phyloP scores from a whole-genome alignment of 345 rosid genomes.

The Syzygium aromaticum region DNA sequence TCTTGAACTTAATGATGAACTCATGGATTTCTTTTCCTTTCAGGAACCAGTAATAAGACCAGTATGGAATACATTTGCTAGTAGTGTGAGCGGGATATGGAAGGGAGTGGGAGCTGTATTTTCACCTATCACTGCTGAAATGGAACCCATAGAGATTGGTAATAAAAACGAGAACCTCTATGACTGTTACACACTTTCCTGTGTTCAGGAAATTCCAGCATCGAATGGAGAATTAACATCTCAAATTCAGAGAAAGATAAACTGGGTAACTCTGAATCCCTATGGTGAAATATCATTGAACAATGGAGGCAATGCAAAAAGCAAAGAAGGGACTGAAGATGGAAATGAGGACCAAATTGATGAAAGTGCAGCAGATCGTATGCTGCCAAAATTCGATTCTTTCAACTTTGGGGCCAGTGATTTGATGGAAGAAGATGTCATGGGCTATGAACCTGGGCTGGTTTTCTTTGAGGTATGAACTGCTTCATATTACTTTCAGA shows the following conservation, averaged over 20 bases:
- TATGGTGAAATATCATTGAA: conserved; percentile 44
- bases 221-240: conserved; percentile 26
- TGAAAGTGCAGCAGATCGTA: conserved; percentile 7
- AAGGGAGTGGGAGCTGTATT: conserved; percentile 91
- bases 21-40: neutral
- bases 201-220: conserved; percentile 34
- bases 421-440: conserved; percentile 81
- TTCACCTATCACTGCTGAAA: conserved; percentile 76
- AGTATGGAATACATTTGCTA: conserved; percentile 72
- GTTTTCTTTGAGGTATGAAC: conserved; percentile 76
- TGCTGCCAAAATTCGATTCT: conserved; percentile 55
- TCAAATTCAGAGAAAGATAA: conserved; percentile 56
- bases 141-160: conserved; percentile 87
- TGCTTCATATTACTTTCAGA: neutral
- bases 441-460: conserved; percentile 73
- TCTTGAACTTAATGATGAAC: neutral
- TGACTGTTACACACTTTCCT: conserved; percentile 70
- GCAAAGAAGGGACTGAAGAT: conserved; percentile 5
- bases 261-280: conserved; percentile 93
- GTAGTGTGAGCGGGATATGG: conserved; percentile 96
- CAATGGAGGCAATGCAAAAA: conserved; percentile 7
- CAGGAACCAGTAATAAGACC: conserved; percentile 95
- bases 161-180: conserved; percentile 53
- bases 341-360: conserved; percentile 6
- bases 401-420: conserved; percentile 61